Evolutionary conservation across 768 basidiomycete species (phyloP), one percentile per base, ranked within the genome.

Genomic region (Infundibulicybe gibba): DNA sequence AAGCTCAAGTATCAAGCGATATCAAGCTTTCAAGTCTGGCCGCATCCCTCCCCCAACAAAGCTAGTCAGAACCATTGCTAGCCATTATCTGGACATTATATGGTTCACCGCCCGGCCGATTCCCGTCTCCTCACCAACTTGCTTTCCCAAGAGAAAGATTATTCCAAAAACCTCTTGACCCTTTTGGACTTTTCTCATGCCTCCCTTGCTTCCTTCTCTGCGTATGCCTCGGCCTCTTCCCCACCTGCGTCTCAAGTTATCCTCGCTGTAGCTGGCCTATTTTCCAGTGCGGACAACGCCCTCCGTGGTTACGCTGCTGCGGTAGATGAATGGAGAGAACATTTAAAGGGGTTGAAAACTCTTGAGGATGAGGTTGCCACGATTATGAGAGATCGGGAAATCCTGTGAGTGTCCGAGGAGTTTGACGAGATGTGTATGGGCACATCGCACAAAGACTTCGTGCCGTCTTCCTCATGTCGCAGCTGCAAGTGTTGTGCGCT

Each of bases 341-440:
- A 77, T 47, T 71, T 91, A 50, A 71, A 69, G 49, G 63, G 62
- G 2, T 65, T 93, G 51, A 87, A 83, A 58, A 68, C 67, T 9
- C 68, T 86, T 45, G 88, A 92, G 63, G 85, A 89, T 39, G 87
- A 88, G 47, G 79, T 91, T 3, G 72, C 70, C 3, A 82, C 79
- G 52, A 70, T 90, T 44, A 66, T 87, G 49, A 68, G 86, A 5
- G 90, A 92, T 63, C 69, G 87, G 39, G 89, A 92, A 55, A 92
- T 93, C 52, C 72, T 91, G 90, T 90, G 51, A 58, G 86, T 75
- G 35, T 19, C 6, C 35, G 25, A 25, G 25, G 35, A 38, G 6
- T 6, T 10, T 10, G 35, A 38, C 6, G 35, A 10, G 35, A 38
- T 14, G 35, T 15, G 33, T 10, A 15, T 10, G 10, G 15, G 33